Conservation (phyloP, 1,139 yeast genomes). For the Geotrichum klebahnii region DNA sequence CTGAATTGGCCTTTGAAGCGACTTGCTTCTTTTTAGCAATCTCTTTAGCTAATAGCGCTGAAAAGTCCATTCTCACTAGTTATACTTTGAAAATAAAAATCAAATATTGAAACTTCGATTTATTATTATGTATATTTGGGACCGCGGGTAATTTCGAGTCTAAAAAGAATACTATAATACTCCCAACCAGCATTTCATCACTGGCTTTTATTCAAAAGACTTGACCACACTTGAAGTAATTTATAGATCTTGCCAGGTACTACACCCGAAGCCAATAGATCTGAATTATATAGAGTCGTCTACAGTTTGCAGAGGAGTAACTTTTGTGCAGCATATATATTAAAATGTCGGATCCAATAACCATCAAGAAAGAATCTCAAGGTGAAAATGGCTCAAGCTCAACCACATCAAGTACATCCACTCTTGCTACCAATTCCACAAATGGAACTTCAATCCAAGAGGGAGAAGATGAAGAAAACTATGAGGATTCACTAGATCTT, state of each 20-base stretch:
- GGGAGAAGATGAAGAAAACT: conserved; percentile 35
- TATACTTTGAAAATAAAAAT: not conserved
- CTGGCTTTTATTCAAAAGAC: too few species aligned
- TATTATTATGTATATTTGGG: not conserved
- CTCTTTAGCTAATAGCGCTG: conserved; percentile 35
- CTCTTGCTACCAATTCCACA: conserved; percentile 1
- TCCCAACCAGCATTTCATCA: not conserved
- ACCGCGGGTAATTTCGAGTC: not conserved
- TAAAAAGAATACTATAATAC: too few species aligned
- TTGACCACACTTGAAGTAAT: too few species aligned
- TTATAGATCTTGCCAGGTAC: not conserved
- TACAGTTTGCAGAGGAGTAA: too few species aligned
- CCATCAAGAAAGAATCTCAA: conserved; percentile 3
- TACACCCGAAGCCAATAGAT: not conserved
- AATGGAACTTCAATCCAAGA: not conserved
- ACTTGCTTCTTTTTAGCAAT: conserved; percentile 35
- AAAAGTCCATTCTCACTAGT: conserved; percentile 33
- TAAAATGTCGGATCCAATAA: conserved; percentile 6
- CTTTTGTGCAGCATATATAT: not conserved
- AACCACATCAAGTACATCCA: not conserved
- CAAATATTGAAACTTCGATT: not conserved
- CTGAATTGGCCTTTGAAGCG: conserved; percentile 9
- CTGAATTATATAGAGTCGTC: not conserved
- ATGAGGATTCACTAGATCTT: conserved; percentile 43
- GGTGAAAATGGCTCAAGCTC: conserved; percentile 1